Percentiles rank a stretch among this genome's conserved stretches.
These are phyloP conservation scores for Begonia loranthoides DNA, from an alignment of 306 rosid species.

Conservation along the genomic window DNA sequence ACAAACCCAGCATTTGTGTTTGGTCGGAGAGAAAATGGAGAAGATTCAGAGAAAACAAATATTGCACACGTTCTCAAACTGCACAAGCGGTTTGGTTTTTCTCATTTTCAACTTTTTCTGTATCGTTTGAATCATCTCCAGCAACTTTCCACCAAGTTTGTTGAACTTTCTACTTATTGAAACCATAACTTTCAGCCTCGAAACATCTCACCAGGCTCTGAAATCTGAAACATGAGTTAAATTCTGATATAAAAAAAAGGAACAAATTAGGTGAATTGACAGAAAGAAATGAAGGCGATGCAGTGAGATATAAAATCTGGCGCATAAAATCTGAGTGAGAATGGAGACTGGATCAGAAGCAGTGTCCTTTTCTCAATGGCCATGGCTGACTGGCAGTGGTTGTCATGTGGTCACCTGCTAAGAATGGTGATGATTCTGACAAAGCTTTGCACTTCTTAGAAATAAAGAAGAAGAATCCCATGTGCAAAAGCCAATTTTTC, in stretches of 20 bases:
- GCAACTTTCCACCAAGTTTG: not conserved
- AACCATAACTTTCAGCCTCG: no score
- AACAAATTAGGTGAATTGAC: not conserved
- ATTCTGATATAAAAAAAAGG: no score
- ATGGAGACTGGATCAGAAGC: not conserved
- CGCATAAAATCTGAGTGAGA: not conserved
- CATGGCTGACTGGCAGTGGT: slow-evolving; percentile 43
- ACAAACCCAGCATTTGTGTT: slow-evolving; percentile 29
- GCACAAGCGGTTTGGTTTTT: not conserved
- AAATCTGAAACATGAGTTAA: not conserved
- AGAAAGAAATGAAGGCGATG: not conserved
- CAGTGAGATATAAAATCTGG: no score
- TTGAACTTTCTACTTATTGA: not conserved
- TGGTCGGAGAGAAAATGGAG: slow-evolving; percentile 27
- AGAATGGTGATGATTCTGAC: slow-evolving; percentile 48
- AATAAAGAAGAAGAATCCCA: slow-evolving; percentile 27
- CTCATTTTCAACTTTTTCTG: not conserved
- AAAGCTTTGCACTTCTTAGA: slow-evolving; percentile 14
- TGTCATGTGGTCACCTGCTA: slow-evolving; percentile 7
- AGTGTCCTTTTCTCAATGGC: slow-evolving; percentile 28
- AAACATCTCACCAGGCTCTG: not conserved
- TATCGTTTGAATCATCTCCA: slow-evolving; percentile 7
- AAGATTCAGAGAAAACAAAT: slow-evolving; percentile 10
- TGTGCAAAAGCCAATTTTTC: slow-evolving; percentile 74
- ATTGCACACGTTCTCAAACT: slow-evolving; percentile 10